phyloP scores from a whole-genome alignment of 805 yeast species.

The Hanseniaspora lindneri region DNA sequence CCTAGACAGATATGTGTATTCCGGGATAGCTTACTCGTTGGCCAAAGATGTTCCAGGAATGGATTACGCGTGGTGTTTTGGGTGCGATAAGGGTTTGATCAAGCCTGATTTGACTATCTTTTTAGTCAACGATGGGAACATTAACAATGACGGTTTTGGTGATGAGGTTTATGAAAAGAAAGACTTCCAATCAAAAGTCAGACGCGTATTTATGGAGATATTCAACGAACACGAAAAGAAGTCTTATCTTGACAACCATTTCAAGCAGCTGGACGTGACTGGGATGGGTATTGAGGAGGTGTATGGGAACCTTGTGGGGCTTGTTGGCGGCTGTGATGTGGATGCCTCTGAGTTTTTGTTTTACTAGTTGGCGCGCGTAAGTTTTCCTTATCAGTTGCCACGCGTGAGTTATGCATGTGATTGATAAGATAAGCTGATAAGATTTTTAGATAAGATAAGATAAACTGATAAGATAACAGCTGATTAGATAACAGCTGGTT shows the following conservation, averaged over 20 bases:
- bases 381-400: too few species aligned
- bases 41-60: slow-evolving; percentile 51
- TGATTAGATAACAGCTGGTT: too few species aligned
- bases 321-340: slow-evolving; percentile 18
- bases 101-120: slow-evolving; percentile 77
- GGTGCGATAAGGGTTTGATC: slow-evolving; percentile 76
- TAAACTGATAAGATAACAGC: too few species aligned
- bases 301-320: slow-evolving; percentile 34
- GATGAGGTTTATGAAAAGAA: slow-evolving; percentile 79
- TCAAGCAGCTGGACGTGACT: slow-evolving; percentile 50
- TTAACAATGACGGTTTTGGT: slow-evolving; percentile 71
- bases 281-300: slow-evolving; percentile 48
- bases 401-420: too few species aligned
- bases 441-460: too few species aligned
- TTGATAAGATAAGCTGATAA: too few species aligned
- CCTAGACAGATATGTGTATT: slow-evolving; percentile 78
- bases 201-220: slow-evolving; percentile 42
- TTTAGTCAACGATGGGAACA: slow-evolving; percentile 40
- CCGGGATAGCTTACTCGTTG: slow-evolving; percentile 84
- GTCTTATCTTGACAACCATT: slow-evolving; percentile 21
- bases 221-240: slow-evolving; percentile 29
- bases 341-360: not conserved
- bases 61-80: slow-evolving; percentile 62
- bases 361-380: not conserved
- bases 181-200: slow-evolving; percentile 65